Conservation (phyloP, 306 rosid genomes). For the Castanea sativa region DNA sequence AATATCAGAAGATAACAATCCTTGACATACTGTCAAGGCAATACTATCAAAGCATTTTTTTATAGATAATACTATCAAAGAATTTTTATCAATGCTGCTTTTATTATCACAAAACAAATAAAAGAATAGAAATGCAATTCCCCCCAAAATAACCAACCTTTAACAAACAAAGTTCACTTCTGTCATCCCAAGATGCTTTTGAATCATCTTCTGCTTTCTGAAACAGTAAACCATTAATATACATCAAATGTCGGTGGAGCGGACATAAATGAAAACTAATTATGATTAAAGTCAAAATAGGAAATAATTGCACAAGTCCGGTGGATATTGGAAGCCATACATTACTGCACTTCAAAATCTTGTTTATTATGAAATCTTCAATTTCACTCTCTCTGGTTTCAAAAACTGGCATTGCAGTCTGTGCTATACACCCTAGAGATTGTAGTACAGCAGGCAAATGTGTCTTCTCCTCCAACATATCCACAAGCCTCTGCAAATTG, state of each 20-base stretch:
- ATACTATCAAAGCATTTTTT: no score
- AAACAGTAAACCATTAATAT: conserved; percentile 27
- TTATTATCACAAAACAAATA: conserved; percentile 5
- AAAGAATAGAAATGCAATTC: conserved; percentile 14
- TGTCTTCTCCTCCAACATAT: conserved; percentile 75
- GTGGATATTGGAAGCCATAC: conserved; percentile 47
- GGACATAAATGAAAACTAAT: conserved; percentile 26
- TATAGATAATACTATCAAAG: neutral
- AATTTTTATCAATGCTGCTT: neutral
- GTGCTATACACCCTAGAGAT: conserved; percentile 94
- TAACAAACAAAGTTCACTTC: conserved; percentile 79
- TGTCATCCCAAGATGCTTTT: conserved; percentile 69
- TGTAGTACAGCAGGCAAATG: conserved; percentile 93
- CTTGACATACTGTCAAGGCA: neutral
- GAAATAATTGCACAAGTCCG: conserved; percentile 11
- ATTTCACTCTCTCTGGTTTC: conserved; percentile 93
- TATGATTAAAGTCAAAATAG: conserved; percentile 22
- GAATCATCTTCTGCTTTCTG: conserved; percentile 66
- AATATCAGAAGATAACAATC: conserved; percentile 2
- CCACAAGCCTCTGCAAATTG: conserved; percentile 81
- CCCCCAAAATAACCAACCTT: conserved; percentile 57
- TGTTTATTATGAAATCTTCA: conserved; percentile 63
- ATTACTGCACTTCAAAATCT: conserved; percentile 60
- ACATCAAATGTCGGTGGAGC: conserved; percentile 1
- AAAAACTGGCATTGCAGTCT: conserved; percentile 94